phyloP scores from a whole-genome alignment of 1,284 basidiomycete species.

The Ganoderma sinense region DNA sequence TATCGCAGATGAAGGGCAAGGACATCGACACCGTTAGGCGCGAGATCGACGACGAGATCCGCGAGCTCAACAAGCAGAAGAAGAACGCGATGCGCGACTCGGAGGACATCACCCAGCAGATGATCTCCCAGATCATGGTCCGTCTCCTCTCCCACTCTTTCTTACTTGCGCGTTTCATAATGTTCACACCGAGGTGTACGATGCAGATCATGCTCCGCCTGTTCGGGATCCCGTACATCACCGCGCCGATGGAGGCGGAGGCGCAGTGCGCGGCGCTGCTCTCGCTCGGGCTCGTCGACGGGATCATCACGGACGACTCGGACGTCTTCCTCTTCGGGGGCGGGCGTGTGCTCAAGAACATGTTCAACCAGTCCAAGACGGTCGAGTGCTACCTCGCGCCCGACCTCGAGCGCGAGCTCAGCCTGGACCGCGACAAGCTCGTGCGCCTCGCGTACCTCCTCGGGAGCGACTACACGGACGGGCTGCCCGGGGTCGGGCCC shows the following conservation, averaged over 20 bases:
- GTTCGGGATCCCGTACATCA: constrained; percentile 98
- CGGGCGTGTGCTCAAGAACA: constrained; percentile 94
- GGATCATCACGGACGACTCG: constrained; percentile 98
- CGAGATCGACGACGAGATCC: constrained; percentile 95
- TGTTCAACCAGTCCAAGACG: constrained; percentile 99
- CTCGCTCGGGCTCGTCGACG: constrained; percentile 88
- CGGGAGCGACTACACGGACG: constrained; percentile 98
- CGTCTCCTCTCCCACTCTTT: constrained; percentile 17
- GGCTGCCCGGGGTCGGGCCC: constrained; percentile 93
- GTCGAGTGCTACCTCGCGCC: constrained; percentile 93
- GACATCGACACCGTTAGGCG: constrained; percentile 82
- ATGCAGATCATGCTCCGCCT: constrained; percentile 85
- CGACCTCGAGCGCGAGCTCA: constrained; percentile 90
- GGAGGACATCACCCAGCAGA: constrained; percentile 94
- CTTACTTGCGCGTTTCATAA: too few species aligned
- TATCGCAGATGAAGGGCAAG: constrained; percentile 89
- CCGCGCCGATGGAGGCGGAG: constrained; percentile 99
- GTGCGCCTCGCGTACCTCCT: constrained; percentile 92
- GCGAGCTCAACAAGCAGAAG: constrained; percentile 80
- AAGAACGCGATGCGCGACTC: constrained; percentile 93
- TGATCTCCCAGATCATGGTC: constrained; percentile 96
- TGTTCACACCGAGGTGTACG: neutral
- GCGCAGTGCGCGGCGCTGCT: constrained; percentile 97
- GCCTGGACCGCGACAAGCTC: constrained; percentile 87
- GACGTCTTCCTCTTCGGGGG: constrained; percentile 99